These are phyloP conservation scores for Arabis alpina DNA, from an alignment of 345 rosid species.

Conservation along the genomic window DNA sequence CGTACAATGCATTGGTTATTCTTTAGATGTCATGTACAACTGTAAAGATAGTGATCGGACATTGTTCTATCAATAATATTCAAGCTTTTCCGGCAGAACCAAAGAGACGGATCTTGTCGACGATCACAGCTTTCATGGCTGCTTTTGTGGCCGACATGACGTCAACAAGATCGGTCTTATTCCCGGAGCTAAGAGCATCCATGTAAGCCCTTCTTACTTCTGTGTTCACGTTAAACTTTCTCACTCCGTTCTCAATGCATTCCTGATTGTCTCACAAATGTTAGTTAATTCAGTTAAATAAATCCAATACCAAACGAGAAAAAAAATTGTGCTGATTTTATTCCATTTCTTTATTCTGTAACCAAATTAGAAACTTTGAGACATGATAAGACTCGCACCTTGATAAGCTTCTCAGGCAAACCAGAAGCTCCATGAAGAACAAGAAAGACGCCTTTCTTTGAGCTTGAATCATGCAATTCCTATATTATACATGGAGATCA, in stretches of 20 bases:
- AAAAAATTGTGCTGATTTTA: background rate
- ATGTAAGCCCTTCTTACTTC: constrained; percentile 85
- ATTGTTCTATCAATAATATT: constrained; percentile 4
- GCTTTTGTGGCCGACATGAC: constrained; percentile 74
- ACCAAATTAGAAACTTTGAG: background rate
- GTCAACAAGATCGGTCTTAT: constrained; percentile 68
- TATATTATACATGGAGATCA: constrained; percentile 36
- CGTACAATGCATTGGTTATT: constrained; percentile 24
- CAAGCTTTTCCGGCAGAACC: constrained; percentile 90
- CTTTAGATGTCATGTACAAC: constrained; percentile 20
- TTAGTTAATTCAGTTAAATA: background rate
- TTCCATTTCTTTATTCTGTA: background rate
- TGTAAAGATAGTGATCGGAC: background rate
- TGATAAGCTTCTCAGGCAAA: constrained; percentile 64
- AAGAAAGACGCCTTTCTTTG: constrained; percentile 77
- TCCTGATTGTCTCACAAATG: constrained; percentile 45
- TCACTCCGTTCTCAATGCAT: constrained; percentile 75
- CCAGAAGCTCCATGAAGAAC: constrained; percentile 99
- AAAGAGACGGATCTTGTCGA: constrained; percentile 83
- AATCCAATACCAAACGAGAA: too few relatives aligned
- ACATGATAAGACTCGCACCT: constrained; percentile 51
- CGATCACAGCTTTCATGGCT: constrained; percentile 82
- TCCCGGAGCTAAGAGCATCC: constrained; percentile 58
- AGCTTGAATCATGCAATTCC: constrained; percentile 68
- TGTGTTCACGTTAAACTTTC: constrained; percentile 91